These are phyloP conservation scores for Botrytis porri DNA, from an alignment of 2,329 filamentous ascomycete species.

Conservation along the genomic window DNA sequence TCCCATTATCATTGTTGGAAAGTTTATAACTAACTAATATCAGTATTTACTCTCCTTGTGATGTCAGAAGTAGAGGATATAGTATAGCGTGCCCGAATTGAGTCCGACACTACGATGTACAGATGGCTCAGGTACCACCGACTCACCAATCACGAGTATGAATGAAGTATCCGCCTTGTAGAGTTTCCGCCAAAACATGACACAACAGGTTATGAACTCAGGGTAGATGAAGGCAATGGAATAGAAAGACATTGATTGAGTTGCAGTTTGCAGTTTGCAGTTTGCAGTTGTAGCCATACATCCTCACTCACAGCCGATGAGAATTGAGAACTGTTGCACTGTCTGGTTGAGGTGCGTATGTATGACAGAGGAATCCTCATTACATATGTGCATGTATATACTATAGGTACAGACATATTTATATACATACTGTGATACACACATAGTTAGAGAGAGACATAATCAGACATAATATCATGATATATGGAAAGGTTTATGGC, in stretches of 20 bases:
- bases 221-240: background rate
- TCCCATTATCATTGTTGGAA: background rate
- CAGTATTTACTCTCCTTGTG: background rate
- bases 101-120: constrained; percentile 8
- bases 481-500: background rate
- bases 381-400: background rate
- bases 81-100: constrained; percentile 14
- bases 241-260: background rate
- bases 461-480: background rate
- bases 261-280: too few species aligned
- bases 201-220: background rate
- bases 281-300: too few species aligned
- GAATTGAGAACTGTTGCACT: background rate
- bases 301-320: too few species aligned
- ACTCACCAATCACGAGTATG: background rate
- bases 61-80: constrained; percentile 3
- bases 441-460: too few species aligned
- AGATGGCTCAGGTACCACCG: constrained; percentile 1
- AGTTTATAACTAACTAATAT: too few species aligned
- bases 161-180: background rate
- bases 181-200: background rate
- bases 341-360: background rate
- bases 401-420: background rate
- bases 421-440: too few species aligned
- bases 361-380: background rate